Evolutionary conservation across 331 rosid genomes (phyloP).

Genomic region (Arachis monticola): DNA sequence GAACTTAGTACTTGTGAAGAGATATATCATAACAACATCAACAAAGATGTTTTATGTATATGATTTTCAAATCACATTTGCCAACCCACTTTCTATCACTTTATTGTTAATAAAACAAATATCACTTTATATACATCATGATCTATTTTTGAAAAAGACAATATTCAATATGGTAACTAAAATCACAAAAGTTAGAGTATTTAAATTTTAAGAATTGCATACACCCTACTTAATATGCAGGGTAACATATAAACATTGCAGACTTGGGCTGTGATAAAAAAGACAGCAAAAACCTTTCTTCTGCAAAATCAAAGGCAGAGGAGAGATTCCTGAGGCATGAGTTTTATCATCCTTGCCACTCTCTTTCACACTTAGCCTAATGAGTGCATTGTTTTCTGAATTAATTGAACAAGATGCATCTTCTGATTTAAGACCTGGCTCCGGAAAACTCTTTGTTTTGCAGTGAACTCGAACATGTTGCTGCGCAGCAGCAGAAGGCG

Average conservation of each 20-base stretch:
- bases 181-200: not conserved
- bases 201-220: not conserved
- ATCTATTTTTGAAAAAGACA: too few relatives aligned
- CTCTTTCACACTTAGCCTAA: conserved; percentile 28
- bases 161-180: too few relatives aligned
- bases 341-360: conserved; percentile 40
- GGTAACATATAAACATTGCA: not conserved
- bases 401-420: conserved; percentile 40
- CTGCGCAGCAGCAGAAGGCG: conserved; percentile 38
- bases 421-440: conserved; percentile 36
- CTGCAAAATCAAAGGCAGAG: conserved; percentile 43
- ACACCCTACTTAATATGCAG: not conserved
- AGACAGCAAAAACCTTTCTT: conserved; percentile 50
- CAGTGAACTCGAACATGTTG: conserved; percentile 40
- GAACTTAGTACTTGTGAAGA: conserved; percentile 1
- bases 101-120: conserved; percentile 1
- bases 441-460: conserved; percentile 40
- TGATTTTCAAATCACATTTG: conserved; percentile 7
- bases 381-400: conserved; percentile 39
- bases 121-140: not conserved
- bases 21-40: not conserved
- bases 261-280: conserved; percentile 9
- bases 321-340: conserved; percentile 46
- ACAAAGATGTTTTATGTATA: not conserved
- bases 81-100: not conserved